Conservation (phyloP, 176 grass and related monocot genomes). For the Phyllostachys edulis region DNA sequence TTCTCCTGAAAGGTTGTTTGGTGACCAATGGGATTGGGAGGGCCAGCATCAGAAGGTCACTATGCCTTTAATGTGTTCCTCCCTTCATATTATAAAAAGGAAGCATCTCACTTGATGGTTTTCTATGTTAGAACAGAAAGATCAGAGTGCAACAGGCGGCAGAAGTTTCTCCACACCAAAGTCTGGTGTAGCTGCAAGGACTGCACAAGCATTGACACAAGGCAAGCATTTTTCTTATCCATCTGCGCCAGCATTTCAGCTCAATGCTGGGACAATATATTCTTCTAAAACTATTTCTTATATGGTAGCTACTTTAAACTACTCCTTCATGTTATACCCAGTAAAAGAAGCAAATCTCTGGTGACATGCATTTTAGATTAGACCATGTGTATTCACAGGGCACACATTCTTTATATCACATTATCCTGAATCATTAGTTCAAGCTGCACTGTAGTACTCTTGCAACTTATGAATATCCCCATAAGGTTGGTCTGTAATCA, state of each 20-base stretch:
- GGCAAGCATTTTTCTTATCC: constrained; percentile 35
- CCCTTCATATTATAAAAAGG: constrained; percentile 8
- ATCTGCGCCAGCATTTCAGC: not conserved
- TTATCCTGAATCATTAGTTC: not conserved
- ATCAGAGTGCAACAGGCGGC: constrained; percentile 33
- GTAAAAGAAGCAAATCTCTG: not conserved
- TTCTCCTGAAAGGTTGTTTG: constrained; percentile 45
- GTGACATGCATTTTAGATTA: not conserved
- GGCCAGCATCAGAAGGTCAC: constrained; percentile 56
- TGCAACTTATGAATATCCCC: not conserved
- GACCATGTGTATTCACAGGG: not conserved
- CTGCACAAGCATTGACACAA: constrained; percentile 30
- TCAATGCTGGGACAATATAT: not conserved
- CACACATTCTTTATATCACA: not conserved
- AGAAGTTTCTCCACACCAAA: constrained; percentile 32
- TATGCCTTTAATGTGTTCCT: constrained; percentile 28
- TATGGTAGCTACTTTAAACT: not conserved
- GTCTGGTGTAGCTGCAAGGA: constrained; percentile 31
- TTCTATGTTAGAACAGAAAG: constrained; percentile 59
- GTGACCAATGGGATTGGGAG: constrained; percentile 27
- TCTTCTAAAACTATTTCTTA: not conserved
- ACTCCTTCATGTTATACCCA: not conserved
- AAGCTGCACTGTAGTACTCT: not conserved
- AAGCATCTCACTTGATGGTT: constrained; percentile 44
- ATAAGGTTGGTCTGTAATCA: not conserved